Conservation (phyloP, 1,284 basidiomycete species). For the Puccinia triticina region DNA sequence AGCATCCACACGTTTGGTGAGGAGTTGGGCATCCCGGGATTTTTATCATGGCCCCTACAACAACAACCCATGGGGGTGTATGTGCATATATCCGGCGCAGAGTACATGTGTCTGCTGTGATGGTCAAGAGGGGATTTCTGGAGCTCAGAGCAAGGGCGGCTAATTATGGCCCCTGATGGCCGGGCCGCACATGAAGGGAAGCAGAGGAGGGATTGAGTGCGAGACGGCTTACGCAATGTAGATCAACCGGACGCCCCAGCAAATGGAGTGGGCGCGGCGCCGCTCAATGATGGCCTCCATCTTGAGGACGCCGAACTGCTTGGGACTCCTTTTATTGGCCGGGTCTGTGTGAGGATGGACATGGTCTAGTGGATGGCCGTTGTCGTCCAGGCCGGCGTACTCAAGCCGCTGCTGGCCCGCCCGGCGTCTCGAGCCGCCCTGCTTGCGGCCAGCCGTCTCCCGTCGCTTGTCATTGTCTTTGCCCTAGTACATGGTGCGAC, state of each 20-base stretch:
- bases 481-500: background rate
- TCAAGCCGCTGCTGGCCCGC: background rate
- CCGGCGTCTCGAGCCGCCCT: slow-evolving; percentile 8
- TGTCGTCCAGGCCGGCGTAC: background rate
- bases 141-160: too few relatives aligned
- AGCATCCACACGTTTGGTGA: too few relatives aligned
- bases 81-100: too few relatives aligned
- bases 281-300: slow-evolving; percentile 24
- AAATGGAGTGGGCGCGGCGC: background rate
- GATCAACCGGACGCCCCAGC: slow-evolving; percentile 20
- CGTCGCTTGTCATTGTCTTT: background rate
- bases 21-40: too few relatives aligned
- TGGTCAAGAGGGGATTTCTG: too few relatives aligned
- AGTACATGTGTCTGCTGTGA: too few relatives aligned
- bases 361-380: background rate
- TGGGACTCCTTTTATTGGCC: background rate
- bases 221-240: background rate
- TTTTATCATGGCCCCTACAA: too few relatives aligned
- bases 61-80: too few relatives aligned
- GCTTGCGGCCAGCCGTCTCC: background rate
- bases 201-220: background rate
- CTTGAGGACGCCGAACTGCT: slow-evolving; percentile 38
- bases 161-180: too few relatives aligned
- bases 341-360: background rate
- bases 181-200: background rate